Percentiles rank a stretch among this genome's conserved stretches.
phyloP scores from a whole-genome alignment of 1,139 yeast genomes.

The Diutina scorzettiae region DNA sequence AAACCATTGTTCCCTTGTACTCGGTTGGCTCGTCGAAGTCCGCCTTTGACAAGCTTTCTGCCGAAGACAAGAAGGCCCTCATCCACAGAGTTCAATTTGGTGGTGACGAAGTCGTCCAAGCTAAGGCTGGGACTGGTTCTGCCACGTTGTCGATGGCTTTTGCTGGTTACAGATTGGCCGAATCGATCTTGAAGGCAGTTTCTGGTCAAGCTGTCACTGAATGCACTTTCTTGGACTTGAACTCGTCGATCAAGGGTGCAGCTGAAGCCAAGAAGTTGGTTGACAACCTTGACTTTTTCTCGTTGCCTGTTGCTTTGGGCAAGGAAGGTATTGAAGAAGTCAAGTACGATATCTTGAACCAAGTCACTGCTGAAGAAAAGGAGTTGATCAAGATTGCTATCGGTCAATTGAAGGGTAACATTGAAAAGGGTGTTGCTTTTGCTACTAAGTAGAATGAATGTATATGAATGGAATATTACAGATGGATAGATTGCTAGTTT shows the following conservation, averaged over 20 bases:
- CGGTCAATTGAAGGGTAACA: slow-evolving; percentile 69
- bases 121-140: slow-evolving; percentile 6
- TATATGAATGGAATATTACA: too few relatives aligned
- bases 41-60: slow-evolving; percentile 1
- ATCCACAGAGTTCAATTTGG: slow-evolving; percentile 6
- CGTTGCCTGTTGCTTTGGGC: slow-evolving; percentile 84
- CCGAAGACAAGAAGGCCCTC: neutral
- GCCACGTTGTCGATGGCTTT: slow-evolving; percentile 6
- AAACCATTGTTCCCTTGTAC: slow-evolving; percentile 6
- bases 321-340: slow-evolving; percentile 76
- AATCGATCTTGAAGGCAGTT: slow-evolving; percentile 10
- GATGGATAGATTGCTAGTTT: too few relatives aligned
- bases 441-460: slow-evolving; percentile 17
- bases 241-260: slow-evolving; percentile 36
- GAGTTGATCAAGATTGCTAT: slow-evolving; percentile 69
- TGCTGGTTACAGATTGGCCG: slow-evolving; percentile 5
- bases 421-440: slow-evolving; percentile 63
- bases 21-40: slow-evolving; percentile 4
- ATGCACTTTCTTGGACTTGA: slow-evolving; percentile 55
- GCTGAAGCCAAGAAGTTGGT: slow-evolving; percentile 66
- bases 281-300: slow-evolving; percentile 85
- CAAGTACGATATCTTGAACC: slow-evolving; percentile 31
- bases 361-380: slow-evolving; percentile 49
- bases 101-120: slow-evolving; percentile 6
- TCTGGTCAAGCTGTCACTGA: slow-evolving; percentile 46